These are phyloP conservation scores for Paspalum notatum DNA, from an alignment of 176 grass and related monocot species.

Conservation along the genomic window DNA sequence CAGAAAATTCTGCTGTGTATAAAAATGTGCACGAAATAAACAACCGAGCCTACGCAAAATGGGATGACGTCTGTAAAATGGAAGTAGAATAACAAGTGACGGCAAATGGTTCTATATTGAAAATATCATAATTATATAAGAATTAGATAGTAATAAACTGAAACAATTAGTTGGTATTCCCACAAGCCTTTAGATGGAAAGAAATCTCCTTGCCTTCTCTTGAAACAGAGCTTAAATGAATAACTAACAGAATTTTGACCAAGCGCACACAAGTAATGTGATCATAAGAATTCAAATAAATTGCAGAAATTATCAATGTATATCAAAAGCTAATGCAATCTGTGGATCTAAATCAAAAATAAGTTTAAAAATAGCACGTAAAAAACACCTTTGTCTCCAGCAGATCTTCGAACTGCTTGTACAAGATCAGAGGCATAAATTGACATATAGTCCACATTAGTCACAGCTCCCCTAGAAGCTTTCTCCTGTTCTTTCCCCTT, in stretches of 20 bases:
- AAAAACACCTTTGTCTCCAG: slow-evolving; percentile 71
- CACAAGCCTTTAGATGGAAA: slow-evolving; percentile 5
- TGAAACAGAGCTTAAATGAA: background rate
- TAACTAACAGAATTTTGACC: background rate
- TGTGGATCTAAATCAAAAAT: slow-evolving; percentile 11
- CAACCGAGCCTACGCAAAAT: background rate
- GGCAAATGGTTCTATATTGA: background rate
- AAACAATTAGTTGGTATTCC: background rate
- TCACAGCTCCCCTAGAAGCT: slow-evolving; percentile 50
- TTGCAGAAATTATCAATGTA: background rate
- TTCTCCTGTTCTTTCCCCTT: slow-evolving; percentile 50
- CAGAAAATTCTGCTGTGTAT: background rate
- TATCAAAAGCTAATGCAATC: slow-evolving; percentile 3
- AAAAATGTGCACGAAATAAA: slow-evolving; percentile 14
- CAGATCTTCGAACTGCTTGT: slow-evolving; percentile 79
- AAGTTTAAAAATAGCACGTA: slow-evolving; percentile 17
- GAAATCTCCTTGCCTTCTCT: background rate
- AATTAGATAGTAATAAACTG: slow-evolving; percentile 1
- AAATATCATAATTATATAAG: background rate
- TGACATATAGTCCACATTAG: slow-evolving; percentile 89
- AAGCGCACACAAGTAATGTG: background rate
- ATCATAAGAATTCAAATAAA: slow-evolving; percentile 13
- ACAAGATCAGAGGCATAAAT: slow-evolving; percentile 90
- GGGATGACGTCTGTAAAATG: background rate
- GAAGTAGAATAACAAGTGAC: background rate